Evolutionary conservation across 768 basidiomycete species (phyloP), one percentile per base, ranked within the genome.

Genomic region (Boletellus emodensis): DNA sequence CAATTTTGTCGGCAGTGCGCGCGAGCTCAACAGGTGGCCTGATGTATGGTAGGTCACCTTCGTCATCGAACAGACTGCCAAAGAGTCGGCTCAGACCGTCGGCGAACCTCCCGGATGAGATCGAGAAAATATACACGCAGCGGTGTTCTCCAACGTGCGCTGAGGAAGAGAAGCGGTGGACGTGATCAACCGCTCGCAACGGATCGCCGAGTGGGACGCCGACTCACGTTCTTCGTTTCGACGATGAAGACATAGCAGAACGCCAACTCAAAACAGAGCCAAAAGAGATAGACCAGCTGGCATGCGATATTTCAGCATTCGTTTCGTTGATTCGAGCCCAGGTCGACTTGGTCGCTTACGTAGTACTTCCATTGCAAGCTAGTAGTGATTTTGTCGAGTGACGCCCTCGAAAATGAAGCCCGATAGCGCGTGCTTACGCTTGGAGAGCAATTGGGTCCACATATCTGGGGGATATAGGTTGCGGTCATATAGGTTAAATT

Each of bases 281-380:
- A 76, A 60, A 66, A 66, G 46, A 68, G 61, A 55, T 75, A 75
- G 17, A 74, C 17, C 40, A 57, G 20, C 49, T 57, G 13, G 24
- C 13, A 13, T 20, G 36, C 2, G n/a, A 34, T 7, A 9, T 3
- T 7, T 30, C 30, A 10, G 30, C 6, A 30, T 30, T 11, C 11
- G 30, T 7, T 30, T 24, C 7, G 22, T 24, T 26, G 39, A 26
- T 4, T 40, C 20, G 39, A 13, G 14, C 7, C 4, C 39, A 2
- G 11, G 39, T 40, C 10, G 35, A 10, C 39, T n/a, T 26, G 34
- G 35, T 24, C 1, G 57, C 71, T 60, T 33, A 72, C 69, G 53
- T 75, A 75, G 66, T 74, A 77, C 57, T 75, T 75, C 76, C 77
- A 79, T 22, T 65, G 67, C 41, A 79, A 55, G 7, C 61, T 62